phyloP scores from a whole-genome alignment of 2,329 filamentous ascomycete species.

The Scedosporium minutisporum region DNA sequence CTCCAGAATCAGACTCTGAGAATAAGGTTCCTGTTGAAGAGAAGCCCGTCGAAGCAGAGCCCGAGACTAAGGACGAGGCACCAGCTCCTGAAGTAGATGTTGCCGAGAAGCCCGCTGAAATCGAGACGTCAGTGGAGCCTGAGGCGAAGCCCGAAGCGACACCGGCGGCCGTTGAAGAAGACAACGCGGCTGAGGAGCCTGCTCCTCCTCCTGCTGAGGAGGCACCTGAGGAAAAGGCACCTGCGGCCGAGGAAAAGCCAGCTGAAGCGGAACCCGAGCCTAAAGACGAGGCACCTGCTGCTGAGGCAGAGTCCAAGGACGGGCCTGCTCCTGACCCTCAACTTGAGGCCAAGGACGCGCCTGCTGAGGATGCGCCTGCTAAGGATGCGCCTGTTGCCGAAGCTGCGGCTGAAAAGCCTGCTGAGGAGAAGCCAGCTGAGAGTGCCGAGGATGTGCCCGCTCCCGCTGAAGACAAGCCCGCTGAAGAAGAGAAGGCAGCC shows the following conservation, averaged over 20 bases:
- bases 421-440: not conserved
- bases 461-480: not conserved
- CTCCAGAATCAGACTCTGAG: not conserved
- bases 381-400: not conserved
- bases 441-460: not conserved
- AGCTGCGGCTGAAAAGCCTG: not conserved
- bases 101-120: not conserved
- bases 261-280: not conserved
- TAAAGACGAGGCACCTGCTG: not conserved
- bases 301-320: not conserved
- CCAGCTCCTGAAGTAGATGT: not conserved
- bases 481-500: not conserved
- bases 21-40: not conserved
- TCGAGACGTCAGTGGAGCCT: too few species aligned
- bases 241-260: constrained; percentile 2
- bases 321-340: not conserved
- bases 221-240: constrained; percentile 2
- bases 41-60: too few species aligned
- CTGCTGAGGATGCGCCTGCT: not conserved
- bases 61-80: too few species aligned
- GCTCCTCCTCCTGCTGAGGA: constrained; percentile 2
- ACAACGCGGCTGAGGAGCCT: not conserved
- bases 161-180: not conserved
- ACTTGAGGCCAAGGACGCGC: not conserved
- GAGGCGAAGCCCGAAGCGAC: too few species aligned